Evolutionary conservation across 1,139 yeast species (phyloP).

Genomic region (Geotrichum aggregatum): DNA sequence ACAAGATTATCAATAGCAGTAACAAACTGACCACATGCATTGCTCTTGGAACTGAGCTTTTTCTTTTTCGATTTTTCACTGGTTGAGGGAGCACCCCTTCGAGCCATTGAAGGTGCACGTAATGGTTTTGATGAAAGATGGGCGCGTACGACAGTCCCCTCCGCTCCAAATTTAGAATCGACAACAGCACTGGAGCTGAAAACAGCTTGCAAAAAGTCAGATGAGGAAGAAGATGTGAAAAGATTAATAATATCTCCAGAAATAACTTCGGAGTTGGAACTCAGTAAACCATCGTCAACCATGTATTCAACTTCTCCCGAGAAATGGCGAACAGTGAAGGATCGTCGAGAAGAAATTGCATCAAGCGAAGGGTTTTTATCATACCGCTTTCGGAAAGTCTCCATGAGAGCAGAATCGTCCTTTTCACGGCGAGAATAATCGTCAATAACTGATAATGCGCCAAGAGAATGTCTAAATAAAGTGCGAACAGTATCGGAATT

Average conservation of each 20-base stretch:
- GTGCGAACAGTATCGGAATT: conserved; percentile 41
- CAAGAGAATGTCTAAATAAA: conserved; percentile 38
- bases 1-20: conserved; percentile 38
- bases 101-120: conserved; percentile 39
- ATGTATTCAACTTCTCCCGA: conserved; percentile 44
- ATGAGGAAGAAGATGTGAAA: conserved; percentile 41
- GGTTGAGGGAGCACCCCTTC: conserved; percentile 21
- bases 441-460: conserved; percentile 40
- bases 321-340: conserved; percentile 40
- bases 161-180: conserved; percentile 36
- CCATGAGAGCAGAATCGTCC: conserved; percentile 36
- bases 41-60: conserved; percentile 26
- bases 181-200: conserved; percentile 41
- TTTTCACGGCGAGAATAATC: conserved; percentile 41
- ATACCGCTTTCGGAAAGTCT: conserved; percentile 37
- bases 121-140: conserved; percentile 41
- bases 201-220: conserved; percentile 38
- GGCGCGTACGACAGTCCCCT: conserved; percentile 39
- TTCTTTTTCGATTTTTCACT: conserved; percentile 19
- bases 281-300: conserved; percentile 35
- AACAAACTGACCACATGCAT: conserved; percentile 40
- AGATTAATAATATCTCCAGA: conserved; percentile 42
- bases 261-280: conserved; percentile 39
- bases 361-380: conserved; percentile 35
- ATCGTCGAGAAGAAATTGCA: conserved; percentile 31